Conservation (phyloP, 2,329 filamentous ascomycete species). For the Rutstroemia sp. region DNA sequence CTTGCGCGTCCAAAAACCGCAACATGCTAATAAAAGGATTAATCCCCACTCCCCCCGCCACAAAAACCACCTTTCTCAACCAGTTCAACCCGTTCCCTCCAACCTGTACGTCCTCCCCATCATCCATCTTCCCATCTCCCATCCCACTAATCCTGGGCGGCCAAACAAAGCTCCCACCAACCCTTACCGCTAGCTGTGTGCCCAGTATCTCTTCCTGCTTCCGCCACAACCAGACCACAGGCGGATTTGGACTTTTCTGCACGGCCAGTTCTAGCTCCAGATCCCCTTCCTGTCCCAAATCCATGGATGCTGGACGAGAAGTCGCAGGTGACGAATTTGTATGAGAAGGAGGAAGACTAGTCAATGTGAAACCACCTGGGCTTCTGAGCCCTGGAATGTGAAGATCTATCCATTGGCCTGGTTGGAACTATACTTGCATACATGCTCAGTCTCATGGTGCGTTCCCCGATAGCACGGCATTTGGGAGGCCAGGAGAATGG, state of each 20-base stretch:
- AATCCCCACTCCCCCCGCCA: slow-evolving; percentile 36
- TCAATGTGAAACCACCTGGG: not conserved
- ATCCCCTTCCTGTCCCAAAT: too few relatives aligned
- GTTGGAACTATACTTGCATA: not conserved
- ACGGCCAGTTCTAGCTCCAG: not conserved
- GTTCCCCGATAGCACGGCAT: not conserved
- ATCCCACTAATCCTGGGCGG: slow-evolving; percentile 44
- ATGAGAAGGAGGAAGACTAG: not conserved
- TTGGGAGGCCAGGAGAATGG: not conserved
- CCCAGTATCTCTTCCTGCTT: slow-evolving; percentile 47
- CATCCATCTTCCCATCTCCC: not conserved
- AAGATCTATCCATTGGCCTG: not conserved
- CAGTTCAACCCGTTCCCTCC: slow-evolving; percentile 12
- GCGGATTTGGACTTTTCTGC: slow-evolving; percentile 46
- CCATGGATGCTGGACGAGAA: too few relatives aligned
- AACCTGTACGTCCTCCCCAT: not conserved
- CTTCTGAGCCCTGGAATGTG: not conserved
- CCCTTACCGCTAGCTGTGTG: slow-evolving; percentile 54
- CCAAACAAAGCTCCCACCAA: slow-evolving; percentile 77
- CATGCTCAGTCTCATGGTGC: not conserved
- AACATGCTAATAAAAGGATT: slow-evolving; percentile 30
- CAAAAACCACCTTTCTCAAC: slow-evolving; percentile 57
- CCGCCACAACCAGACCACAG: slow-evolving; percentile 71
- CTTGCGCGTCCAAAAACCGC: slow-evolving; percentile 9
- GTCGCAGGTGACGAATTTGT: not conserved